phyloP scores from a whole-genome alignment of 768 basidiomycete genomes.

The Lepiota venenata region DNA sequence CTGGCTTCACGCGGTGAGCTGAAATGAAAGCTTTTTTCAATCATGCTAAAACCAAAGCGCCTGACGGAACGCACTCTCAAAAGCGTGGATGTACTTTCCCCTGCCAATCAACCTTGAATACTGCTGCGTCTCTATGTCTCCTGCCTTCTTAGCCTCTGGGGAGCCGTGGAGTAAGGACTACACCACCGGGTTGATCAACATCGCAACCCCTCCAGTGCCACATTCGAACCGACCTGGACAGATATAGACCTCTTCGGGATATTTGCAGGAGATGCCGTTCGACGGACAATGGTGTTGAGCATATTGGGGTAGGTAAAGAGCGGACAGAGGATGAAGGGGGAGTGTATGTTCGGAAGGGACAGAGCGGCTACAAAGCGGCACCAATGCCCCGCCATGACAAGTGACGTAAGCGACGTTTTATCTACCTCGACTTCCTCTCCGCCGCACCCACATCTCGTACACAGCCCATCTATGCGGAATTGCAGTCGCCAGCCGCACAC shows the following conservation, averaged over 20 bases:
- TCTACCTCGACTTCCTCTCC: neutral
- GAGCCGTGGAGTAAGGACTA: conserved; percentile 94
- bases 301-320: conserved; percentile 19
- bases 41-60: neutral
- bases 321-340: conserved; percentile 12
- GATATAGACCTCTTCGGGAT: conserved; percentile 49
- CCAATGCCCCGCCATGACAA: neutral
- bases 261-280: conserved; percentile 20
- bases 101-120: conserved; percentile 88
- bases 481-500: conserved; percentile 21
- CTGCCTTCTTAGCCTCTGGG: conserved; percentile 80
- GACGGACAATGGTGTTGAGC: conserved; percentile 29
- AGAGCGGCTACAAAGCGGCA: conserved; percentile 2
- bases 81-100: conserved; percentile 91
- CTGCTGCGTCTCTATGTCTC: conserved; percentile 71
- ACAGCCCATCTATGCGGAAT: conserved; percentile 31
- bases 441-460: conserved; percentile 39
- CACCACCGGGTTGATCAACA: conserved; percentile 21
- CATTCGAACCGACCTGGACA: conserved; percentile 48
- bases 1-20: conserved; percentile 89
- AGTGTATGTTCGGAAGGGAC: conserved; percentile 2
- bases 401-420: conserved; percentile 17
- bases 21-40: conserved; percentile 16
- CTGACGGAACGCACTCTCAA: conserved; percentile 62
- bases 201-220: neutral